Evolutionary conservation across 768 basidiomycete species (phyloP).

Genomic region (Mycena albidolilacea): DNA sequence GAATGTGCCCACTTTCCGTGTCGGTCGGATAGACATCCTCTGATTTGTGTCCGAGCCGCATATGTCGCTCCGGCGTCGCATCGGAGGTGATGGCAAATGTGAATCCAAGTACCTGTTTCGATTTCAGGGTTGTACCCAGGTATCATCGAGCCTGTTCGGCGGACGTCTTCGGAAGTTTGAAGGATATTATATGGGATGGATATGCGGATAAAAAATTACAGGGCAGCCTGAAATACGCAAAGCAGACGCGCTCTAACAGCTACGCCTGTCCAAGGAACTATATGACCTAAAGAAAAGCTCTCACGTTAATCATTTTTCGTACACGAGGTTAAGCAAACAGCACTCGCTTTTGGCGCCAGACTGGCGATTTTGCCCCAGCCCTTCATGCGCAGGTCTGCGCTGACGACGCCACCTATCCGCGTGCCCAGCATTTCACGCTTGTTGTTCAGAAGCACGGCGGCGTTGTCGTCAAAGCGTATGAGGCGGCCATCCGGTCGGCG

Average conservation of each 20-base stretch:
- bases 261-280: background rate
- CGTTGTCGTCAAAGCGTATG: constrained; percentile 96
- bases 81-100: background rate
- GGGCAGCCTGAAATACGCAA: too few species aligned
- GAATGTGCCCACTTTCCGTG: background rate
- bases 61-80: background rate
- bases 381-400: constrained; percentile 89
- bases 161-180: too few species aligned
- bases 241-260: too few species aligned
- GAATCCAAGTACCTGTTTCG: too few species aligned
- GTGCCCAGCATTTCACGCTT: constrained; percentile 97
- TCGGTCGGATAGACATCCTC: background rate
- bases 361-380: constrained; percentile 96
- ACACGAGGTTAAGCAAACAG: constrained; percentile 7
- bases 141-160: too few species aligned
- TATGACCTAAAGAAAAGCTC: constrained; percentile 23
- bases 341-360: constrained; percentile 88
- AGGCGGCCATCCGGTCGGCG: constrained; percentile 89
- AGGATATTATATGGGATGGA: too few species aligned
- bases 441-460: constrained; percentile 93
- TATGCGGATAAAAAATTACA: too few species aligned
- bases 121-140: too few species aligned
- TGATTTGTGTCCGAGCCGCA: background rate
- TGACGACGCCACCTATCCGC: constrained; percentile 94
- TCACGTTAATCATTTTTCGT: constrained; percentile 9